These are phyloP conservation scores for Debaryomyces sp. DNA, from an alignment of 1,139 yeast genomes.

Conservation along the genomic window DNA sequence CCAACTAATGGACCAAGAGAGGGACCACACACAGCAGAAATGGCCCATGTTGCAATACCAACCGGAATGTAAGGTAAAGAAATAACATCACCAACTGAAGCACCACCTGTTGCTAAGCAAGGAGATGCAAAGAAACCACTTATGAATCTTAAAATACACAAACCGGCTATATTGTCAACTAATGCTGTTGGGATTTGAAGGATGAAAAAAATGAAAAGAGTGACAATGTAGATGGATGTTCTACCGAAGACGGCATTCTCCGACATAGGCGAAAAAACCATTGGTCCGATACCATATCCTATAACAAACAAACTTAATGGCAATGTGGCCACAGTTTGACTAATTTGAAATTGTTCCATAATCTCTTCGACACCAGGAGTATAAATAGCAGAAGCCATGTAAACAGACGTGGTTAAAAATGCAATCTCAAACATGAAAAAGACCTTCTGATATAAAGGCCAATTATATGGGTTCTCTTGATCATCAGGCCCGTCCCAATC, in stretches of 20 bases:
- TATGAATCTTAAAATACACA: slow-evolving; percentile 33
- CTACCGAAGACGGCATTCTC: slow-evolving; percentile 57
- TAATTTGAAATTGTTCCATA: slow-evolving; percentile 29
- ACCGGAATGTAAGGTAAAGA: slow-evolving; percentile 32
- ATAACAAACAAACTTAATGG: slow-evolving; percentile 42
- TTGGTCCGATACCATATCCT: slow-evolving; percentile 46
- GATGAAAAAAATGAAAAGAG: slow-evolving; percentile 34
- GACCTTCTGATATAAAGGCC: slow-evolving; percentile 45
- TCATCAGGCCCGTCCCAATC: slow-evolving; percentile 58
- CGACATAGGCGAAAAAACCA: slow-evolving; percentile 40
- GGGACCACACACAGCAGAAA: slow-evolving; percentile 40
- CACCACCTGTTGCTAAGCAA: slow-evolving; percentile 39
- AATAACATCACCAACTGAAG: slow-evolving; percentile 31
- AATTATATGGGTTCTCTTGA: slow-evolving; percentile 61
- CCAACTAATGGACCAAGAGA: slow-evolving; percentile 42
- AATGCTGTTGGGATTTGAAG: slow-evolving; percentile 39
- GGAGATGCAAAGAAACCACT: slow-evolving; percentile 40
- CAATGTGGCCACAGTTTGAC: slow-evolving; percentile 29
- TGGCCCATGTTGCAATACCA: slow-evolving; percentile 39
- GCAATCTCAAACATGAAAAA: slow-evolving; percentile 43
- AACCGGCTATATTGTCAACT: slow-evolving; percentile 29
- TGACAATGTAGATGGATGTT: slow-evolving; percentile 36
- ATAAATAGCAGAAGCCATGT: slow-evolving; percentile 64
- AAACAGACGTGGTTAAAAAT: slow-evolving; percentile 53
- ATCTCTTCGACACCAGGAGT: slow-evolving; percentile 52